Base-by-base conservation (phyloP, 257 asterid genomes). In the Primulina huaijiensis region DNA sequence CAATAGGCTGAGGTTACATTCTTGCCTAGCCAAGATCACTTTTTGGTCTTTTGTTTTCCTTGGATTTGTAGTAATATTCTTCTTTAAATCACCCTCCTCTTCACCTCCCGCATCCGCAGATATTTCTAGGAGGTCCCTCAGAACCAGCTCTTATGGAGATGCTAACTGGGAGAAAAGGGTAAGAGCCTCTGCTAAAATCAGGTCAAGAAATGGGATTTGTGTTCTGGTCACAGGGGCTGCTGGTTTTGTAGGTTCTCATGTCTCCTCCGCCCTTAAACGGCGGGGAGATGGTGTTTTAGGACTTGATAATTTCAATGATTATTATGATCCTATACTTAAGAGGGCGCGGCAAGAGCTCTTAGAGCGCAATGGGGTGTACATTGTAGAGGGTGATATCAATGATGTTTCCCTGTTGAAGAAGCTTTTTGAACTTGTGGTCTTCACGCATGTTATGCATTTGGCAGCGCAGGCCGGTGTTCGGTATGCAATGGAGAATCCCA, bases 381-480 rank as follows among this genome's bases (percentile, higher is more conserved):
- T 74, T 55, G 78, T 74, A 14, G 78, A 74, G 68, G 78, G 78
- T 20, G 74, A 74, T 68, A 53, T 74, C 50, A 74, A 68, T 37
- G 70, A 68, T 12, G 56, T 40, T 62, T 35, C 23, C 20, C 33
- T 74, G 35, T 68, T 75, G 27, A 52, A 25, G 43, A 75, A 64
- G 11, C 71, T 69, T 19, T 75, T 75, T 23, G 71, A 75, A 2
- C 64, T 75, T n/a, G 79, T 70, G 10, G 58, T 68, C 30, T 75
- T 75, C 46, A 64, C 76, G 10, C 76, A 75, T 33, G 79, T 75
- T 17, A 70, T 75, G 75, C 80, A 76, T 65, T 50, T 76, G 29
- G 76, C 76, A 7, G 80, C 80, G 1, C 80, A 70, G 68, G 80
- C 68, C 14, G 80, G 80, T 7, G 80, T 76, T 1, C 58, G 76